Evolutionary conservation across 495 filamentous ascomycete species (phyloP), one percentile per base, ranked within the genome.

Genomic region (Ramalina intermedia): DNA sequence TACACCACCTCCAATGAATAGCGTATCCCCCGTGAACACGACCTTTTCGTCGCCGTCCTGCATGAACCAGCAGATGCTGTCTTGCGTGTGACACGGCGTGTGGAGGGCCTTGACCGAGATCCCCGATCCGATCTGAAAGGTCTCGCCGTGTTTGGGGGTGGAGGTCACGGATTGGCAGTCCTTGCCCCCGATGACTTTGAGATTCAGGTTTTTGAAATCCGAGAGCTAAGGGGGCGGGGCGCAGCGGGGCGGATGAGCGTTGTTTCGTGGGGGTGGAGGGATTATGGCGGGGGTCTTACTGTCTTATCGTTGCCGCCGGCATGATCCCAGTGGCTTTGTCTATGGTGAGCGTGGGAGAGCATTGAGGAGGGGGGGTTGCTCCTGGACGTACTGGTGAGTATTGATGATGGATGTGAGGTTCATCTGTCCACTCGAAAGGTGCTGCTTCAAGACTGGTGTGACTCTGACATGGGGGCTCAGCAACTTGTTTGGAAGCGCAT

Each of bases 11-110:
- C 79, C 91, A 63, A 94, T 88, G 60, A 98, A 98, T 17, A 98
- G 69, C 5, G 91, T 96, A 60, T 98, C 91, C 18, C 91, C 91
- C 0, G 91, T 96, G 62, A 98, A 98, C 18, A 96, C 85, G 8
- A 74, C 93, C 54, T 74, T 79, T 43, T 94, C 79, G 23, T 80
- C 69, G 11, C 76, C 79, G 58, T 96, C 91, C 63, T 94, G 75
- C 71, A 91, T 78, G 45, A 76, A 76, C 56, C 78, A 98, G 73
- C 91, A 96, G 55, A 98, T 94, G 59, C 87, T 94, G 63, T 98
- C 91, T 65, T 96, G 91, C 2, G 91, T 98, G 62, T 98, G 93
- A 62, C 91, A 98, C 3, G 91, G 91, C 7, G 91, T 98, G 66
- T 96, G 82, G 21, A 96, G 66, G n/a, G 84, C 85, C 58, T 78